These are phyloP conservation scores for Aspergillus sp. DNA, from an alignment of 2,329 filamentous ascomycete species.

Conservation along the genomic window DNA sequence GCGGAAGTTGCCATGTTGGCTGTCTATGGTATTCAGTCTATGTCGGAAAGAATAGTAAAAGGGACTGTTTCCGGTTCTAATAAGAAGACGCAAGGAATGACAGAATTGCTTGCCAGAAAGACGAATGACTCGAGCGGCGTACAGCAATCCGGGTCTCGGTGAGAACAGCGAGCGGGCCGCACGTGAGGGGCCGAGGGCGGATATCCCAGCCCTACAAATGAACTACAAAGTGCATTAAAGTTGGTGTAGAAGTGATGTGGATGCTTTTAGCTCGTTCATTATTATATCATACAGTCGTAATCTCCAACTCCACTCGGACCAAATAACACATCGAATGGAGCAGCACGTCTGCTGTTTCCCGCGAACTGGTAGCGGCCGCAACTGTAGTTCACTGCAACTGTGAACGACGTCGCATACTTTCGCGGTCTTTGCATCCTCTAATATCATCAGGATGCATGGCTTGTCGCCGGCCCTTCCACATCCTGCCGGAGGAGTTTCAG, in stretches of 20 bases:
- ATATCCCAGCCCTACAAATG: neutral
- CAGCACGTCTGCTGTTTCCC: neutral
- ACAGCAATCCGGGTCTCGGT: neutral
- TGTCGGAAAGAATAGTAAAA: neutral
- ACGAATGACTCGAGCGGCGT: neutral
- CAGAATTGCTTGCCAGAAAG: neutral
- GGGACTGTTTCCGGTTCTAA: neutral
- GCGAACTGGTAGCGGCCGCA: neutral
- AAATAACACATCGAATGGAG: neutral
- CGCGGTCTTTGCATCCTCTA: neutral
- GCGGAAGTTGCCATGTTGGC: constrained; percentile 1
- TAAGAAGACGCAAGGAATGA: neutral
- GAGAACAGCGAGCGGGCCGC: constrained; percentile 12
- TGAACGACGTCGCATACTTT: neutral
- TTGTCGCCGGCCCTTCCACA: neutral
- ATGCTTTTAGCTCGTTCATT: constrained; percentile 10
- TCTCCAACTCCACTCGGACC: neutral
- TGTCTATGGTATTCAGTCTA: neutral
- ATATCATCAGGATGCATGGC: neutral
- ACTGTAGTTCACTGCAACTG: neutral
- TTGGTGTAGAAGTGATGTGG: neutral
- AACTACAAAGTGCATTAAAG: neutral
- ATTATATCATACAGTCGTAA: constrained; percentile 23
- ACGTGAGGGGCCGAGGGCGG: constrained; percentile 5
- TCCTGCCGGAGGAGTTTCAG: neutral